Evolutionary conservation across 768 basidiomycete species (phyloP), one percentile per base, ranked within the genome.

Genomic region (Psilocybe tampanensis): DNA sequence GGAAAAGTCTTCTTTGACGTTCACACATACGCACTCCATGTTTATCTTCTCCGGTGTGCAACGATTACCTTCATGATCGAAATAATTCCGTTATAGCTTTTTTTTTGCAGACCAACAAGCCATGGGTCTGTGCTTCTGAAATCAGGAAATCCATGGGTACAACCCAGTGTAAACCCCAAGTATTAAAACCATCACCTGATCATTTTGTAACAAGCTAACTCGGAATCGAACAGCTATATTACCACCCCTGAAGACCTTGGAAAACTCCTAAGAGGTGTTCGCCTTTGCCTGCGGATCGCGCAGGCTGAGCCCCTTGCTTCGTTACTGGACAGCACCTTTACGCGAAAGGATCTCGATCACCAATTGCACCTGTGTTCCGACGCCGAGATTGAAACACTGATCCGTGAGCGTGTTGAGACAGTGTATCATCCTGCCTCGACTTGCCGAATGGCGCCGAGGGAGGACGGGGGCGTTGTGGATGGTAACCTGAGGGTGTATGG

Each of bases 391-490:
- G 67, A 73, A 47, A 68, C 70, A 21, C 52, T 76, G 13, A 68
- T 79, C 24, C 67, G 66, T 26, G 71, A 72, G 41, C 70, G 78
- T 7, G 72, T 76, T 2, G 76, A 80, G 59, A 81, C 79, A 1
- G 63, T 79, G 22, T 80, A 80, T 55, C 80, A 81, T 61, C 78
- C 79, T 3, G 57, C 73, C 8, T 69, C 74, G 51, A 78, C 77
- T 12, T 79, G 78, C 56, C 70, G 77, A 21, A 81, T 80, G 77
- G 77, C 77, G 13, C 73, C 75, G 11, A 57, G 58, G 12, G 68
- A 66, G 19, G 68, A 74, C 34, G 68, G 70, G 2, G 79, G 80
- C 7, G 79, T 80, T 17, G 78, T 81, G 3, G 76, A 79, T 61
- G 67, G 71, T 11, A 67, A 74, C 42, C 66, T 80, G 41, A 68